phyloP scores from a whole-genome alignment of 352 stramenopile species.

The Thraustotheca clavata region DNA sequence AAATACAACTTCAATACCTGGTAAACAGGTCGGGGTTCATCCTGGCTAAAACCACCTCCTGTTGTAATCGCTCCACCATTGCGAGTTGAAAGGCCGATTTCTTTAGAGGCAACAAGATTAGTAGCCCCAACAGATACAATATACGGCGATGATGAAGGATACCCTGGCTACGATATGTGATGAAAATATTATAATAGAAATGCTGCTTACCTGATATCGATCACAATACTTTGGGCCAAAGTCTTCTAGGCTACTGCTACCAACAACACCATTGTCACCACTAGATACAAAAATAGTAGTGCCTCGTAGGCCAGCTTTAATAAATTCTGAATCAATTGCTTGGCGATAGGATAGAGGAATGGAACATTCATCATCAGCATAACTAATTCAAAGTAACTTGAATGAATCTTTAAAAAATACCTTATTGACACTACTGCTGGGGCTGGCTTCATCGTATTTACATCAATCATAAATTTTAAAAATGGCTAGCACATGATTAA shows the following conservation, averaged over 20 bases:
- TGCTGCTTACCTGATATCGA: conserved; percentile 27
- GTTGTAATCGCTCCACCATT: conserved; percentile 55
- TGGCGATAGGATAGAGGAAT: conserved; percentile 40
- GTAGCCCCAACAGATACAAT: conserved; percentile 60
- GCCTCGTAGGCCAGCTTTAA: conserved; percentile 60
- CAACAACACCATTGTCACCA: conserved; percentile 51
- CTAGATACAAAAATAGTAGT: conserved; percentile 61
- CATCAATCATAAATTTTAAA: conserved; percentile 52
- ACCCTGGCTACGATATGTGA: conserved; percentile 39
- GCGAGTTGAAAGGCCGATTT: conserved; percentile 42
- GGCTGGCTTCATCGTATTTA: conserved; percentile 56
- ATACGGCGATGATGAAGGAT: conserved; percentile 60
- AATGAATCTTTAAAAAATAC: neutral
- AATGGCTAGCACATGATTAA: conserved; percentile 32
- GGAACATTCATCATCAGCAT: conserved; percentile 74
- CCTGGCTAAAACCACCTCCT: conserved; percentile 56
- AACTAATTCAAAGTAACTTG: conserved; percentile 22
- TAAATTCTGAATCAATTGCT: conserved; percentile 61
- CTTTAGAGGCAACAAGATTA: conserved; percentile 32
- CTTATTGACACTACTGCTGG: conserved; percentile 67
- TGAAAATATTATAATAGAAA: neutral
- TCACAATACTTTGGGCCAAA: conserved; percentile 38
- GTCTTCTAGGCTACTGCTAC: conserved; percentile 43
- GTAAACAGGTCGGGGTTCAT: conserved; percentile 27
- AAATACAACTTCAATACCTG: neutral